These are phyloP conservation scores for Handroanthus guayacan DNA, from an alignment of 257 asterid genomes.

Conservation along the genomic window DNA sequence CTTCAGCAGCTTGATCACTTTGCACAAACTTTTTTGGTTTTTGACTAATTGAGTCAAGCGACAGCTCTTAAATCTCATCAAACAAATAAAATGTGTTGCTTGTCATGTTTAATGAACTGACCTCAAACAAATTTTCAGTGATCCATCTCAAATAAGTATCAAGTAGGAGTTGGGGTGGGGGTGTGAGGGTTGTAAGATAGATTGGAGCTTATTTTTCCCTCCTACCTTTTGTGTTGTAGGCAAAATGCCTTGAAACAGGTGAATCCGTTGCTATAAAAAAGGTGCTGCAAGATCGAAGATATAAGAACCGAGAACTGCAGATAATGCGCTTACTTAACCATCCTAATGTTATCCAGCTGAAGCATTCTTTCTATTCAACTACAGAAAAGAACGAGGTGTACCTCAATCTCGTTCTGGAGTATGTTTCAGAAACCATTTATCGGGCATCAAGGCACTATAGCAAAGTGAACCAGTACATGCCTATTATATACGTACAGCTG, in stretches of 20 bases:
- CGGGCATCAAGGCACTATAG: conserved; percentile 81
- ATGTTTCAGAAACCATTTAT: conserved; percentile 82
- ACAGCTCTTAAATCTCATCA: no score
- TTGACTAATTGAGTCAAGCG: no score
- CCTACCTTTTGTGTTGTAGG: conserved; percentile 46
- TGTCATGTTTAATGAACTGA: no score
- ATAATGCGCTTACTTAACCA: conserved; percentile 75
- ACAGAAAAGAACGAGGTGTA: conserved; percentile 84
- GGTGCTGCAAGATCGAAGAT: conserved; percentile 93
- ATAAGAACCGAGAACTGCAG: conserved; percentile 90
- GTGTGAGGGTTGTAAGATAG: background rate
- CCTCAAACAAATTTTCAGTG: no score
- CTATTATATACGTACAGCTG: conserved; percentile 69
- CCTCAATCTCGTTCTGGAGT: conserved; percentile 90
- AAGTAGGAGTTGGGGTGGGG: background rate
- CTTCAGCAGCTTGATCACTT: no score
- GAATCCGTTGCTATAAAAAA: conserved; percentile 89
- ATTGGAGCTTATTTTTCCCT: background rate
- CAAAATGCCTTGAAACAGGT: conserved; percentile 82
- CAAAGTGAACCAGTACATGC: conserved; percentile 81
- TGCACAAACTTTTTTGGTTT: no score
- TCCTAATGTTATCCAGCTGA: conserved; percentile 76
- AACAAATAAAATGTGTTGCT: no score
- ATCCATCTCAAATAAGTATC: no score
- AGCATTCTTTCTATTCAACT: conserved; percentile 84